phyloP scores from a whole-genome alignment of 345 rosid genomes.

The Euphorbia lathyris region DNA sequence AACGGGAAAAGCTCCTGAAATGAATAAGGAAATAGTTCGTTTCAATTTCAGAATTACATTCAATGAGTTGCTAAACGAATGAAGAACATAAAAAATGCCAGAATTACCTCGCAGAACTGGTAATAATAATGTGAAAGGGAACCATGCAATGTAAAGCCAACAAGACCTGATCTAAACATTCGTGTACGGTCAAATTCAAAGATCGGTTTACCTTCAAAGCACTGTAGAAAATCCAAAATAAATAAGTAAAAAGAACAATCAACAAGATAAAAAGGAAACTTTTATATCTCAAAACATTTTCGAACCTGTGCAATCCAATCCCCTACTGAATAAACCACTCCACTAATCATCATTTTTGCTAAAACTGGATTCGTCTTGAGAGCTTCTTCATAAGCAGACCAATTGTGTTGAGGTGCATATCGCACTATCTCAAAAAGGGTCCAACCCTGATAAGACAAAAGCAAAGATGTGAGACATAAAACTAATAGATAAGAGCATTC shows the following conservation, averaged over 20 bases:
- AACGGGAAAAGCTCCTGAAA: conserved; percentile 73
- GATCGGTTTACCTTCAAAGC: conserved; percentile 84
- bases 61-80: not conserved
- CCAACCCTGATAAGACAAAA: conserved; percentile 63
- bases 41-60: not conserved
- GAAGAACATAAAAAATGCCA: too few species aligned
- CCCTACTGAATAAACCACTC: conserved; percentile 84
- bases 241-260: conserved; percentile 4
- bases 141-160: conserved; percentile 91
- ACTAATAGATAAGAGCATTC: not conserved
- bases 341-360: conserved; percentile 93
- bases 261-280: not conserved
- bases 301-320: conserved; percentile 98
- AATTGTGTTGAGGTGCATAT: conserved; percentile 95
- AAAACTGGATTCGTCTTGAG: conserved; percentile 74
- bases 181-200: conserved; percentile 85
- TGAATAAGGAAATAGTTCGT: not conserved
- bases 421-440: conserved; percentile 79
- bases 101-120: conserved; percentile 77
- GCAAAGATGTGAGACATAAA: not conserved
- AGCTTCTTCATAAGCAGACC: conserved; percentile 95
- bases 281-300: conserved; percentile 5
- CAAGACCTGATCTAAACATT: conserved; percentile 87
- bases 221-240: conserved; percentile 35
- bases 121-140: conserved; percentile 90